Percentiles rank a stretch among this genome's conserved stretches.
phyloP scores from a whole-genome alignment of 352 stramenopile genomes.

The Phytophthora capsici region DNA sequence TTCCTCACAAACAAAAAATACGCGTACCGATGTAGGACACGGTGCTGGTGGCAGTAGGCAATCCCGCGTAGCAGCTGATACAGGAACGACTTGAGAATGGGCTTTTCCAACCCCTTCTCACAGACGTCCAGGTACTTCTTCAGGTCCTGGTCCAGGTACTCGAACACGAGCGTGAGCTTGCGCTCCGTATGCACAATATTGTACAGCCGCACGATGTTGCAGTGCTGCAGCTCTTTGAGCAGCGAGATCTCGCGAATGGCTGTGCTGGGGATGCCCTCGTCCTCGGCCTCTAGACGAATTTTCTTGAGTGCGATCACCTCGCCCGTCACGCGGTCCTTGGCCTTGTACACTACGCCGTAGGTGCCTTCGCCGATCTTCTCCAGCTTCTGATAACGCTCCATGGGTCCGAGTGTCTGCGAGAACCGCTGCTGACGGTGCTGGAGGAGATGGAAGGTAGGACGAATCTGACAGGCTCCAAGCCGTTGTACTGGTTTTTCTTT shows the following conservation, averaged over 20 bases:
- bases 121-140: conserved; percentile 99
- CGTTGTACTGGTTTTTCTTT: too few relatives aligned
- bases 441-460: conserved; percentile 10
- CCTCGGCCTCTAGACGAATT: conserved; percentile 98
- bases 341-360: conserved; percentile 99
- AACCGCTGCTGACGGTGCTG: conserved; percentile 8
- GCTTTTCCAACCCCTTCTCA: conserved; percentile 95
- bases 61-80: conserved; percentile 99
- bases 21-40: conserved; percentile 90
- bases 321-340: conserved; percentile 94
- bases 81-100: conserved; percentile 96
- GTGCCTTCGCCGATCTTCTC: conserved; percentile 98
- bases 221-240: conserved; percentile 97
- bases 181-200: conserved; percentile 99
- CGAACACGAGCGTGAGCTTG: conserved; percentile 99
- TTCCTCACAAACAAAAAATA: neutral
- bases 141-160: conserved; percentile 99
- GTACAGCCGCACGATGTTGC: conserved; percentile 99
- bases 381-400: conserved; percentile 95
- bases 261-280: conserved; percentile 98
- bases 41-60: conserved; percentile 99
- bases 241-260: conserved; percentile 99
- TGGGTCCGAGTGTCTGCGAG: conserved; percentile 25
- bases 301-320: conserved; percentile 99
- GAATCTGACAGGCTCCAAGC: conserved; percentile 27